A percentile compares a stretch with the other conserved stretches of the same genome.
Conservation (phyloP, 345 rosid genomes). For the Adansonia digitata region DNA sequence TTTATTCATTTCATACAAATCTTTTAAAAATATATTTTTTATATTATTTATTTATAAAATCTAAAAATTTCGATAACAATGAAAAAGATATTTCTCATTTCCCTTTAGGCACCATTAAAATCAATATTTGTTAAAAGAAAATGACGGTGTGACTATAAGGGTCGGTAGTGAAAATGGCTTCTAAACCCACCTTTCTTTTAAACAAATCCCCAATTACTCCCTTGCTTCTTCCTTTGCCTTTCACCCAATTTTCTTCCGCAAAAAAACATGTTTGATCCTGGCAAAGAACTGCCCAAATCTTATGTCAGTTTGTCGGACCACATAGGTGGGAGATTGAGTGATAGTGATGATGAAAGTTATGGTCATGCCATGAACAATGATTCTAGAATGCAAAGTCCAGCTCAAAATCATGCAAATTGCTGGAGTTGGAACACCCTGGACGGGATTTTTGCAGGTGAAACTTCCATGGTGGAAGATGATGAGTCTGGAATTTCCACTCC, state of each 20-base stretch:
- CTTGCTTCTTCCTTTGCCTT: not conserved
- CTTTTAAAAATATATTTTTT: too few relatives aligned
- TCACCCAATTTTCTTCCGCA: not conserved
- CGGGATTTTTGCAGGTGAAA: not conserved
- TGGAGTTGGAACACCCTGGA: not conserved
- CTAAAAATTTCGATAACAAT: too few relatives aligned
- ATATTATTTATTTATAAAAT: too few relatives aligned
- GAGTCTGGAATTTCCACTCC: conserved; percentile 58
- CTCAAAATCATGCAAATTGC: conserved; percentile 2
- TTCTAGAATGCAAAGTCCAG: not conserved
- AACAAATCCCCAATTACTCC: not conserved
- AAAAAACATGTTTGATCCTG: conserved; percentile 12
- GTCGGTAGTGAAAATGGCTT: conserved; percentile 5
- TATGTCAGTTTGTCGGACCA: not conserved
- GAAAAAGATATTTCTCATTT: too few relatives aligned
- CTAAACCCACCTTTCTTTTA: not conserved
- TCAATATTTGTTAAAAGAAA: not conserved
- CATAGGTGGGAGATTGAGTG: not conserved
- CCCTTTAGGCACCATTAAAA: not conserved
- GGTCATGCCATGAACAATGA: not conserved
- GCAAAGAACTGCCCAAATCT: not conserved
- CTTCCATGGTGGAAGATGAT: conserved; percentile 18
- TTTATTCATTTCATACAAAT: too few relatives aligned
- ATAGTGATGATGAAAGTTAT: not conserved
- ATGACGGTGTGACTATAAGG: not conserved